Base-by-base conservation (phyloP, 116 monocot genomes). In the Thalassia testudinum region DNA sequence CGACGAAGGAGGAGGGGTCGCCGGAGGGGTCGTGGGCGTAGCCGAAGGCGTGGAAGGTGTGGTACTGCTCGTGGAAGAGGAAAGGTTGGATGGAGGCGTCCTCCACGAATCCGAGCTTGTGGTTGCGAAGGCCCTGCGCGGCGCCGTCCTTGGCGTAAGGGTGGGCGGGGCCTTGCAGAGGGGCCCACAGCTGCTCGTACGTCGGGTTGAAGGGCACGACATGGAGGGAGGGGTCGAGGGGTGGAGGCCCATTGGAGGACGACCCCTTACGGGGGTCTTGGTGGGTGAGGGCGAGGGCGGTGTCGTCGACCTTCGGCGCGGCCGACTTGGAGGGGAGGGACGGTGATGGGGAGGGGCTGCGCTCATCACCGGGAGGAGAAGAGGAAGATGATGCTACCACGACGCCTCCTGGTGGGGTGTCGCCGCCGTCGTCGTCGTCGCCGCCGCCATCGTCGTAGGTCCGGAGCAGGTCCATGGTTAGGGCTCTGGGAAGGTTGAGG, bases 51-150 rank as follows among this genome's bases (percentile, higher is more conserved):
- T 88, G 97, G 64, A 89, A 89, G 26, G 97, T 97, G 79, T 97
- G 88, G 70, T 88, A 97, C 70, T 88, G 89, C 72, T 88, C 82
- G 52, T 97, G 77, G 62, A 97, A 97, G 67, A 97, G 79, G 72
- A 97, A 88, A 37, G 89, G 79, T 27, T 88, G 70, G 64, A 89
- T 82, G 21, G 88, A 49, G 42, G 88, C 89, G 49, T 97, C 89
- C 72, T 97, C 97, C 38, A 97, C 97, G 62, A 79, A 85, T 27
- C 97, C 88, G 38, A 97, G 81, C 79, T 97, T 97, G 79, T 97
- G 97, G 62, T 88, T 97, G 70, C 88, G 76, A 48, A 85, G 58
- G 60, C 88, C 97, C 65, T 78, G 76, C 54, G 85, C 64, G 65
- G 75, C 48, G 47, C 83, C 81, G 68, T 88, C 81, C 60, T 79